Base-by-base conservation (phyloP, 2,329 filamentous ascomycete species). In the Sarocladiaceae sp. region DNA sequence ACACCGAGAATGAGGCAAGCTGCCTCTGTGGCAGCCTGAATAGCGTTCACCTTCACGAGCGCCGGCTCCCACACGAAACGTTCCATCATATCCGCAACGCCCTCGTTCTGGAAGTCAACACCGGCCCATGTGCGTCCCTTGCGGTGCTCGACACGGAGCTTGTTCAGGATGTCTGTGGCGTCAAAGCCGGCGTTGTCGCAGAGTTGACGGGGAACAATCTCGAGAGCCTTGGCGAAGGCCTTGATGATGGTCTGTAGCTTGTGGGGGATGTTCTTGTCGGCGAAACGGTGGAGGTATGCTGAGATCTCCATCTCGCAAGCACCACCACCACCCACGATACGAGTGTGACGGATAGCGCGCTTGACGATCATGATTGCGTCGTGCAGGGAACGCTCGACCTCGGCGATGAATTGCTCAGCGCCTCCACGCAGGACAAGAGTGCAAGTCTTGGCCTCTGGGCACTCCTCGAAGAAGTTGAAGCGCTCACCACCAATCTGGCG, bases 291-390 rank as follows among this genome's bases (percentile, higher is more conserved):
- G 57, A 99, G 83, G 73, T 96, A 95, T 35, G 91, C 88, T 6
- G 92, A 97, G 50, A 97, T 72, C 70, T 97, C 94, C 93, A 99
- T 97, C 78, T 99, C 94, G 63, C 80, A 85, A 17, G 94, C 93
- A 67, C 94, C 94, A 62, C 94, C 94, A 62, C 94, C 94, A 42
- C 92, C 94, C 23, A 99, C 94, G 59, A 99, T 96, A 66, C 83
- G 88, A 66, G 87, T 87, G 78, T 97, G 96, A 76, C 90, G 90
- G 71, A 97, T 90, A 25, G 94, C 90, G 56, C 95, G 91, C 83
- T 97, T 97, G 66, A 99, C 94, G 64, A 99, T 96, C 94, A 99
- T 99, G 73, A 99, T 97, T 62, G 94, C 94, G 65, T 99, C 94
- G 78, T 99, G 94, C 59, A 99, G 82, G 66, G 90, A 96, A 58